These are phyloP conservation scores for Teunomyces panamensis DNA, from an alignment of 805 yeast genomes.

Conservation along the genomic window DNA sequence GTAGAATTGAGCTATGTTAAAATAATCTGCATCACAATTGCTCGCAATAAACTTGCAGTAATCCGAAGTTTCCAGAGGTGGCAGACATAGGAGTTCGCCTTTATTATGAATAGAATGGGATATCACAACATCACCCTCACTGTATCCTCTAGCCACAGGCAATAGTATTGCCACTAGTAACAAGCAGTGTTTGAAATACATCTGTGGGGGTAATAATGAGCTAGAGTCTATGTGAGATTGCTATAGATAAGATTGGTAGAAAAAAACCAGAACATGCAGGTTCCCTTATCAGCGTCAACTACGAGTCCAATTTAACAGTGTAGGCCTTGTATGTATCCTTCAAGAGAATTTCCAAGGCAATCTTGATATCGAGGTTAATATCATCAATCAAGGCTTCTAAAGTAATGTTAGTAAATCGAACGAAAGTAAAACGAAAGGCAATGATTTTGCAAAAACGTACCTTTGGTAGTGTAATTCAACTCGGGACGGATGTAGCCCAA, in stretches of 20 bases:
- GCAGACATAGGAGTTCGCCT: background rate
- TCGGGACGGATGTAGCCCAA: conserved; percentile 93
- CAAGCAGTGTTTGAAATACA: background rate
- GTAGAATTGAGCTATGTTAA: conserved; percentile 23
- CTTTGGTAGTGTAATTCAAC: conserved; percentile 70
- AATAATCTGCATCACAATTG: conserved; percentile 24
- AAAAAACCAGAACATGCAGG: background rate
- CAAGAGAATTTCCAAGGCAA: conserved; percentile 52
- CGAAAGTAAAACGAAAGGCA: background rate
- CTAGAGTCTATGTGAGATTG: background rate
- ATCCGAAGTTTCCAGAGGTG: background rate
- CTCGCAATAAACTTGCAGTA: conserved; percentile 17
- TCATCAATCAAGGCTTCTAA: conserved; percentile 80
- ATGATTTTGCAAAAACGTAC: conserved; percentile 18
- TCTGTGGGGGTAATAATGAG: background rate
- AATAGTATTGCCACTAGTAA: background rate
- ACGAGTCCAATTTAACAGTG: background rate
- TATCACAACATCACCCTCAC: too few species aligned
- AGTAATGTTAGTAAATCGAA: conserved; percentile 16
- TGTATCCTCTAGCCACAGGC: too few species aligned
- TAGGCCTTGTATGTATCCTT: conserved; percentile 14
- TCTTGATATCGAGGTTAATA: conserved; percentile 73
- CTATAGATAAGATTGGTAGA: background rate
- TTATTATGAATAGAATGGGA: too few species aligned
- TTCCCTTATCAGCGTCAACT: background rate